Evolutionary conservation across 1,139 yeast species (phyloP).

Genomic region (Wickerhamomyces sp.): DNA sequence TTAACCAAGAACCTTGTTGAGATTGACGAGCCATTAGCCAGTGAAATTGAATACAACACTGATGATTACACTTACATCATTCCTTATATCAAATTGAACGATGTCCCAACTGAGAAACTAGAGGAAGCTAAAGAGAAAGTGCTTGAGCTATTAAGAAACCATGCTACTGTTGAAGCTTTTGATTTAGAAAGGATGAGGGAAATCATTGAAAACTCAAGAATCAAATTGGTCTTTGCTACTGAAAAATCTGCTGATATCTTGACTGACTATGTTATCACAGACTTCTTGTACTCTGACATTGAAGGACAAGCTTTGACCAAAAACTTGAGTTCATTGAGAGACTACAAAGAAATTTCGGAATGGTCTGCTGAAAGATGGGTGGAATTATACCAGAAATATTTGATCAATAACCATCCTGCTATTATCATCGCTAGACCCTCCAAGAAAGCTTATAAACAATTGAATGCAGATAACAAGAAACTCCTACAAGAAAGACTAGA

Average conservation of each 20-base stretch:
- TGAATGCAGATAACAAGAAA: slow-evolving; percentile 48
- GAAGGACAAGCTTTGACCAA: slow-evolving; percentile 54
- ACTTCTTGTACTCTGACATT: slow-evolving; percentile 71
- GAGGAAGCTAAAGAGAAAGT: slow-evolving; percentile 47
- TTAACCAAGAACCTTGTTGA: slow-evolving; percentile 71
- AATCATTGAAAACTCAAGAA: slow-evolving; percentile 58
- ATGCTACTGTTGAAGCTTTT: slow-evolving; percentile 42
- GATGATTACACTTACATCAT: slow-evolving; percentile 64
- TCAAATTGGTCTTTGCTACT: slow-evolving; percentile 56
- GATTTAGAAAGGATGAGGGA: slow-evolving; percentile 65
- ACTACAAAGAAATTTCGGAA: slow-evolving; percentile 49
- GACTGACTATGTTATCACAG: slow-evolving; percentile 65
- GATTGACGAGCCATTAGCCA: slow-evolving; percentile 76
- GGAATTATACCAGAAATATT: slow-evolving; percentile 43
- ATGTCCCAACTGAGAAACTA: slow-evolving; percentile 71
- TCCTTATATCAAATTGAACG: slow-evolving; percentile 54
- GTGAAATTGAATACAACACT: slow-evolving; percentile 62
- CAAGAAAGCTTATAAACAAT: slow-evolving; percentile 45
- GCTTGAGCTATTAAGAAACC: slow-evolving; percentile 46
- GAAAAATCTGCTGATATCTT: slow-evolving; percentile 64
- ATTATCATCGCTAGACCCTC: slow-evolving; percentile 79
- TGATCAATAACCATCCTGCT: slow-evolving; percentile 65
- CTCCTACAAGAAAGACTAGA: slow-evolving; percentile 44
- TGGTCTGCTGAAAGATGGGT: slow-evolving; percentile 77
- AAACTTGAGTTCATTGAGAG: slow-evolving; percentile 52